Base-by-base conservation (phyloP, 106 monocot genomes). In the Platanthera zijinensis region DNA sequence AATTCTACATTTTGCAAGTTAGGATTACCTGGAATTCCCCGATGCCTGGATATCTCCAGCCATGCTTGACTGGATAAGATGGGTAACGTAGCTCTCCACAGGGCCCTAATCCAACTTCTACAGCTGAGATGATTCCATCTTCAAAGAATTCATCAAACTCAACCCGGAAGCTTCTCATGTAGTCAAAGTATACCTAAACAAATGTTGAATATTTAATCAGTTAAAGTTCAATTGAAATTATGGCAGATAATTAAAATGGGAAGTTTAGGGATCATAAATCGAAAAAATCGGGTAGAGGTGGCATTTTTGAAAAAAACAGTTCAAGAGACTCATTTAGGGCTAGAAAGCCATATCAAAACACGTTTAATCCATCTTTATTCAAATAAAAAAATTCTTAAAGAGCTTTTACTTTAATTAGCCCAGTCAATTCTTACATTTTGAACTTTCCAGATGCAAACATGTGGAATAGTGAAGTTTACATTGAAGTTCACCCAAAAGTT, bases 1-100 rank as follows among this genome's bases (percentile, higher is more conserved):
- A 39, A 63, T 63, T 9, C 62, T 9, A 63, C 21, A 22, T 63
- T 8, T 28, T 63, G 22, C 32, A 66, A 66, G 15, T 59, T 59
- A 18, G 25, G 28, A 66, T 53, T 76, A 97, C 97, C 93, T 97
- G 97, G 79, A 97, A 97, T 81, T 97, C 94, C 70, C 94, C 97
- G 71, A 97, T 88, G 68, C 97, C 96, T 80, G 96, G 96, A 78
- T 93, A 97, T 80, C 78, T 87, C 96, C 96, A 97, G 32, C 97
- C 97, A 84, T 94, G 83, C 57, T 86, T 94, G 80, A 66, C 84
- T 48, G 94, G 89, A 87, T 97, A 90, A 73, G 93, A 97, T 62
- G 97, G 91, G 32, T 92, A 97, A 9, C 97, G 87, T 57, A 97
- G 82, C 81, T 97, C 97, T 76, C 97, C 97, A 80, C 91, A 97